These are phyloP conservation scores for Beta lomatogona DNA, from an alignment of 179 eudicot genomes.

Conservation along the genomic window DNA sequence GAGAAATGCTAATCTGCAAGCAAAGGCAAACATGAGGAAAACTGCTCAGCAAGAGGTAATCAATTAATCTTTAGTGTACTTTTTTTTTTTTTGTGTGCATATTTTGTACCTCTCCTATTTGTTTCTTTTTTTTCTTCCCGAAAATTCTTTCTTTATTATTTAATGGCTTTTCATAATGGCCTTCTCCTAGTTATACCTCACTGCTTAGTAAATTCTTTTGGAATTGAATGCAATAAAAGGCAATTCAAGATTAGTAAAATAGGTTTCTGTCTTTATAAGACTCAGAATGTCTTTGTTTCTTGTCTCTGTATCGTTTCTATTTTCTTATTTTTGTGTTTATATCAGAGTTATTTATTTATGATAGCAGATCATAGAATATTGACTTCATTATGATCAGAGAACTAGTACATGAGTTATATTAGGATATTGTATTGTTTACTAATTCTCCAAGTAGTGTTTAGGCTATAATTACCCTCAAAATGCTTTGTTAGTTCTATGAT, in stretches of 20 bases:
- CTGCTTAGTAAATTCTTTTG: neutral
- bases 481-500: neutral
- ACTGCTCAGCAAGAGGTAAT: conserved; percentile 80
- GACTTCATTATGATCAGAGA: neutral
- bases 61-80: neutral
- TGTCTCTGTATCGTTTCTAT: too few relatives aligned
- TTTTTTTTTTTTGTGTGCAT: neutral
- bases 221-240: too few relatives aligned
- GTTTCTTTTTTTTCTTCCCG: neutral
- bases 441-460: neutral
- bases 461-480: too few relatives aligned
- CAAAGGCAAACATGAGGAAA: conserved; percentile 75
- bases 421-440: too few relatives aligned
- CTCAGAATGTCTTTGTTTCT: too few relatives aligned
- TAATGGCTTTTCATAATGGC: neutral
- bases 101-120: neutral
- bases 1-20: conserved; percentile 89
- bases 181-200: neutral
- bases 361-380: neutral
- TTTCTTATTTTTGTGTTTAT: neutral
- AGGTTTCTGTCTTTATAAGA: too few relatives aligned
- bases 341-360: neutral
- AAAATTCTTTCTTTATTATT: neutral
- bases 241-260: too few relatives aligned
- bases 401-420: neutral